Evolutionary conservation across 2,329 filamentous ascomycete genomes (phyloP).

Genomic region (Coleophoma eucalyptorum): DNA sequence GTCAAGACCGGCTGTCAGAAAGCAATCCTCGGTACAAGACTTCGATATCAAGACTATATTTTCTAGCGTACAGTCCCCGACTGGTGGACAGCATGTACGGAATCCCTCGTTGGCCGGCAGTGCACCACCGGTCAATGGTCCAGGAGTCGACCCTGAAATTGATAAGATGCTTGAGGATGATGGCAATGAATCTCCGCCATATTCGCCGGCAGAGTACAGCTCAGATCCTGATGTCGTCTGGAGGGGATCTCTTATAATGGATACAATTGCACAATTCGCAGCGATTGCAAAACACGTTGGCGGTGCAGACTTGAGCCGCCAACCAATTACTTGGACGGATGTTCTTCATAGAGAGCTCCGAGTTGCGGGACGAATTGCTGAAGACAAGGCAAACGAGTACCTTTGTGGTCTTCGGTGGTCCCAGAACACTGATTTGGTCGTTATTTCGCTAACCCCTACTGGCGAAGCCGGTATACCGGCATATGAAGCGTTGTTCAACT

Average conservation of each 20-base stretch:
- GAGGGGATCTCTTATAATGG: constrained; percentile 75
- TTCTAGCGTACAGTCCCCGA: constrained; percentile 75
- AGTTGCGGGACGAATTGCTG: constrained; percentile 76
- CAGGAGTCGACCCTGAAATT: constrained; percentile 80
- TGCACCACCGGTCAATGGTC: constrained; percentile 41
- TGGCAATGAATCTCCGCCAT: constrained; percentile 74
- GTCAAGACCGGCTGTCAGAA: constrained; percentile 13
- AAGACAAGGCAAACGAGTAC: constrained; percentile 83
- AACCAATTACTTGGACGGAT: constrained; percentile 63
- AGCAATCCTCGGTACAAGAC: constrained; percentile 27
- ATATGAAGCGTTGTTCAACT: constrained; percentile 78
- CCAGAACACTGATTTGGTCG: constrained; percentile 76
- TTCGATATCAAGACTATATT: constrained; percentile 89
- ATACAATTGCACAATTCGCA: constrained; percentile 68
- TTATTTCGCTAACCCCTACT: constrained; percentile 67
- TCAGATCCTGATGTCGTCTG: constrained; percentile 72
- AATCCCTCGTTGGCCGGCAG: constrained; percentile 44
- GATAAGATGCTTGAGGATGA: constrained; percentile 84
- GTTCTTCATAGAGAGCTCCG: constrained; percentile 68
- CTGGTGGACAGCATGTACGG: constrained; percentile 39
- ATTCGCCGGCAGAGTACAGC: constrained; percentile 73
- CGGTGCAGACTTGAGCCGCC: constrained; percentile 68
- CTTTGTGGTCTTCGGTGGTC: constrained; percentile 83
- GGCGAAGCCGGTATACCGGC: constrained; percentile 55
- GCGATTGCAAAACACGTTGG: constrained; percentile 80